A percentile compares a stretch with the other conserved stretches of the same genome.
Evolutionary conservation across 129 eudicot species (phyloP).

Genomic region (Saussurea involucrata): DNA sequence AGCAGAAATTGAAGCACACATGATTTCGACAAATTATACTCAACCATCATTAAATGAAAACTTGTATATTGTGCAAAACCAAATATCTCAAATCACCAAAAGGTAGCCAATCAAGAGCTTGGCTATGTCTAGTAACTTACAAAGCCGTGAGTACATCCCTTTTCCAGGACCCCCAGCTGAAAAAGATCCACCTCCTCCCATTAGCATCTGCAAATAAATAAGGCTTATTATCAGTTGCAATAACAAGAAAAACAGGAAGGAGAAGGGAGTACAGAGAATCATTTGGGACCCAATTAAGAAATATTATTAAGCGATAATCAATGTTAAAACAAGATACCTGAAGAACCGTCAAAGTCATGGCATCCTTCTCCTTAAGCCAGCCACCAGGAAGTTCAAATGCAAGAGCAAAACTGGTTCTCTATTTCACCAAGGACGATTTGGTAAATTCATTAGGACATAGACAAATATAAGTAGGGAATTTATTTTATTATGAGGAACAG

Average conservation of each 20-base stretch:
- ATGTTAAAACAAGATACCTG: constrained; percentile 40
- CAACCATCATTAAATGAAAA: background rate
- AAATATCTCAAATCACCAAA: background rate
- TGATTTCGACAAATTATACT: background rate
- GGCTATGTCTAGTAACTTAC: constrained; percentile 43
- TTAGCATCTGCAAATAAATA: constrained; percentile 57
- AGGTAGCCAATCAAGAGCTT: background rate
- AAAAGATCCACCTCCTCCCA: constrained; percentile 99
- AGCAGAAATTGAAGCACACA: background rate
- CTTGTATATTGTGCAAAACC: background rate
- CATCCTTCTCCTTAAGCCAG: constrained; percentile 69
- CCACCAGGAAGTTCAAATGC: constrained; percentile 95
- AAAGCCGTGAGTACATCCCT: constrained; percentile 95
- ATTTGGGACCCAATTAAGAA: background rate
- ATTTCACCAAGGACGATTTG: constrained; percentile 5
- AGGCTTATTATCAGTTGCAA: constrained; percentile 4
- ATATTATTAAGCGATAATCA: background rate
- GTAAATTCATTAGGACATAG: background rate
- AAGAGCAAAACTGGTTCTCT: constrained; percentile 83
- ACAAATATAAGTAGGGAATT: background rate
- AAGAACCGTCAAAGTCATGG: constrained; percentile 74
- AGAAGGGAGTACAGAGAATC: background rate
- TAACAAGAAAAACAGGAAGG: background rate
- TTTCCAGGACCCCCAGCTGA: constrained; percentile 99
- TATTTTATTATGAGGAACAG: background rate